A percentile compares a stretch with the other conserved stretches of the same genome.
Conservation (phyloP, 2,329 filamentous ascomycete species). For the Penicillium sp. region DNA sequence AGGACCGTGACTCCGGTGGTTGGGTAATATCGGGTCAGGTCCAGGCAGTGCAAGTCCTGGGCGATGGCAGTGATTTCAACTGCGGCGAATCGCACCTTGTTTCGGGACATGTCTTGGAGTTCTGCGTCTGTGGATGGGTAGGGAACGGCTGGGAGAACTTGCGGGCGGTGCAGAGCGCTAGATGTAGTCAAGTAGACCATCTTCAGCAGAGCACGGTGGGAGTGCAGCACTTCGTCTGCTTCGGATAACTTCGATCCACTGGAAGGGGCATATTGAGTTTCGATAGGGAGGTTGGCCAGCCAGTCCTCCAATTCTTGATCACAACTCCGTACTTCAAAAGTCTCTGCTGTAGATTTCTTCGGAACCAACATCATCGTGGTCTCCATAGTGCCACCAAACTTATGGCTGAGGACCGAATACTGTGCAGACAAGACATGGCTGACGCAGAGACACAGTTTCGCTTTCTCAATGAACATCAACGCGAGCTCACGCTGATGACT, state of each 20-base stretch:
- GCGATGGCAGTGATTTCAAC: slow-evolving; percentile 83
- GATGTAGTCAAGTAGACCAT: slow-evolving; percentile 93
- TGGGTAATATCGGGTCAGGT: slow-evolving; percentile 76
- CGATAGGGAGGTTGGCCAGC: slow-evolving; percentile 68
- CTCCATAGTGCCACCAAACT: slow-evolving; percentile 69
- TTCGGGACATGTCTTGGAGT: slow-evolving; percentile 76
- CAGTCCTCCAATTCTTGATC: slow-evolving; percentile 77
- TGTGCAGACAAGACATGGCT: slow-evolving; percentile 86
- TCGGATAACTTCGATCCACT: slow-evolving; percentile 56
- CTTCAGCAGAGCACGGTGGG: slow-evolving; percentile 83
- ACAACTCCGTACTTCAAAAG: slow-evolving; percentile 73
- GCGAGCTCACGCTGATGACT: slow-evolving; percentile 76
- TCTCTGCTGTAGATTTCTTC: slow-evolving; percentile 80
- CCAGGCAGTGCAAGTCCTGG: slow-evolving; percentile 68
- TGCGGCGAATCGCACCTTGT: slow-evolving; percentile 79
- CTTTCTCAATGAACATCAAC: slow-evolving; percentile 86
- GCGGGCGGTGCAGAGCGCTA: slow-evolving; percentile 85
- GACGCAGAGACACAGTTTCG: slow-evolving; percentile 84
- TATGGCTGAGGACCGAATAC: slow-evolving; percentile 85
- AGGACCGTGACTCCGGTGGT: slow-evolving; percentile 90
- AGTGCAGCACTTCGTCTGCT: slow-evolving; percentile 52
- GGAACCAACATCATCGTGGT: slow-evolving; percentile 86
- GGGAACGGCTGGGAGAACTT: slow-evolving; percentile 76
- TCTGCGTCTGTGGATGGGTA: slow-evolving; percentile 58
- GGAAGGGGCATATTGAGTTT: slow-evolving; percentile 68